A percentile compares a stretch with the other conserved stretches of the same genome.
Evolutionary conservation across 2,329 filamentous ascomycete genomes (phyloP).

Genomic region (Bipolaris gigantea): DNA sequence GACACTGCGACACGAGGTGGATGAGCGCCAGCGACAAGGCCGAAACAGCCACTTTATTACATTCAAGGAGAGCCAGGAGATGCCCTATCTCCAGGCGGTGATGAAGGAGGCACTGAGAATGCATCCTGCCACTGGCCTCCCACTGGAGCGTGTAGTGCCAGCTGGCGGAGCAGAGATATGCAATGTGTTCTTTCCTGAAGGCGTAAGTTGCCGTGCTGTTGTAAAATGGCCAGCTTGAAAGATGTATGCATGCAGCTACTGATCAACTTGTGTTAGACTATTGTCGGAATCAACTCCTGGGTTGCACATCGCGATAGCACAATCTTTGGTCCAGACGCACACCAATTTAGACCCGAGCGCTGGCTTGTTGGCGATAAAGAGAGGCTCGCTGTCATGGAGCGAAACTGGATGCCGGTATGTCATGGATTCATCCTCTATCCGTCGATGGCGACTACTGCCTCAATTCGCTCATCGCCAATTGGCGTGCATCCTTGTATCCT

Average conservation of each 20-base stretch:
- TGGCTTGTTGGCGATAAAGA: constrained; percentile 22
- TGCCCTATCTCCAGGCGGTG: constrained; percentile 35
- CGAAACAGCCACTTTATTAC: constrained; percentile 8
- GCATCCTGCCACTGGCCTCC: constrained; percentile 29
- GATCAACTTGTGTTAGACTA: constrained; percentile 9
- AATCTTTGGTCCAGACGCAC: constrained; percentile 22
- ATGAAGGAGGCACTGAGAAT: constrained; percentile 33
- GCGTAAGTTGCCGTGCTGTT: constrained; percentile 3
- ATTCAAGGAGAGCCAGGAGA: constrained; percentile 29
- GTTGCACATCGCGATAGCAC: constrained; percentile 20
- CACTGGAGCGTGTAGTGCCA: constrained; percentile 26
- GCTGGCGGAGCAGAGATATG: constrained; percentile 18
- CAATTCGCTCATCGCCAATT: background rate
- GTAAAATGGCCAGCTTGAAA: background rate
- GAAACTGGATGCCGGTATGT: constrained; percentile 24
- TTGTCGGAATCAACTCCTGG: constrained; percentile 28
- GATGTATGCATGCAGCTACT: background rate
- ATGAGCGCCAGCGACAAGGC: constrained; percentile 2
- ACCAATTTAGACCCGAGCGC: constrained; percentile 24
- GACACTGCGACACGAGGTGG: constrained; percentile 21
- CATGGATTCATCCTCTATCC: background rate
- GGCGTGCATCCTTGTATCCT: background rate
- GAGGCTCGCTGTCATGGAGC: constrained; percentile 20
- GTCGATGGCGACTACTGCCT: background rate
- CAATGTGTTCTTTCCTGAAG: constrained; percentile 22